Base-by-base conservation (phyloP, 2,329 filamentous ascomycete species). In the Trichocomaceae sp. region DNA sequence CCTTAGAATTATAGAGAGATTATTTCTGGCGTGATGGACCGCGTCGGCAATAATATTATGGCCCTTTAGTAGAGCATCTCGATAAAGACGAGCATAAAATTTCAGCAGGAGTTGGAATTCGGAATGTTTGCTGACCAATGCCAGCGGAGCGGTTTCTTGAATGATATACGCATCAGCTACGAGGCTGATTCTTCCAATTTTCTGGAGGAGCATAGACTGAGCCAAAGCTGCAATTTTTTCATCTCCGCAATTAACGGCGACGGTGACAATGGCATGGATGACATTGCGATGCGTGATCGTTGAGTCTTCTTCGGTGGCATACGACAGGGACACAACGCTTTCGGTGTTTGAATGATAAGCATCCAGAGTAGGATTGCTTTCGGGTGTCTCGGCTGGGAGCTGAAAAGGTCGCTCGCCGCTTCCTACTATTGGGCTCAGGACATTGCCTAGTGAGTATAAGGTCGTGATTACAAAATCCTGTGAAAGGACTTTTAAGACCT, bases 171-270 rank as follows among this genome's bases (percentile, higher is more conserved):
- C 84, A 74, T 97, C 91, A 2, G 96, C 87, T 4, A 81, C 76
- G 57, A 82, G 79, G 64, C 83, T 93, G 54, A 96, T 83, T 70
- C 93, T 92, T 58, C 87, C 85, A 56, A 97, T 82, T 70, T 99
- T 97, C 66, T 99, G 93, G n/a, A 96, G 75, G 22, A 99, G 82
- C 85, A 99, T 96, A 0, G 90, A 95, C 63, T 96, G 87, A 2
- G 91, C 92, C 51, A 99, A 77, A 5, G 91, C 91, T 6, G 87
- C 93, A 52, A 99, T 95, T 72, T 96, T 96, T 57, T 90, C 85
- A 64, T 99, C 91, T 47, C 86, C 82, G 66, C 86, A 90, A 55
- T 83, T 85, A 20, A 81, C 83, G 0, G 93, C 90, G 67, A 99
- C 89, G n/a, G 85, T 85, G 55, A 95, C 92, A 58, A 99, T 92